A percentile compares a stretch with the other conserved stretches of the same genome.
Evolutionary conservation across 371 early-diverging fungal genomes (phyloP).

Genomic region (Dinochytrium kinnereticum): DNA sequence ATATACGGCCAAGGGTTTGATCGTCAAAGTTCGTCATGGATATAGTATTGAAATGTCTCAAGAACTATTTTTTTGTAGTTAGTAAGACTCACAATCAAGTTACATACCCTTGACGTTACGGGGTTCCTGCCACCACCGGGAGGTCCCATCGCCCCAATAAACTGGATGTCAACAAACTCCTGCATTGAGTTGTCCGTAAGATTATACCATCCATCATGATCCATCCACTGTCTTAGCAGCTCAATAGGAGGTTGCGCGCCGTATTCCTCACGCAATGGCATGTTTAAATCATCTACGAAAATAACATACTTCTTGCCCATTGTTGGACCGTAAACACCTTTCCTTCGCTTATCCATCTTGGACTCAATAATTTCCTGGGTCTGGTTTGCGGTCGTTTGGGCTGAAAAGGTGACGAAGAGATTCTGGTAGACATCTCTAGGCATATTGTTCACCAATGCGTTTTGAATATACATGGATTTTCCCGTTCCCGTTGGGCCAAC

Average conservation of each 20-base stretch:
- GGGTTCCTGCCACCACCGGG: conserved; percentile 60
- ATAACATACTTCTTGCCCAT: conserved; percentile 54
- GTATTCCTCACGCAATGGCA: conserved; percentile 58
- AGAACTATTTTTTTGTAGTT: conserved; percentile 35
- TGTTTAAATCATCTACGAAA: conserved; percentile 62
- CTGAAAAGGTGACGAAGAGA: conserved; percentile 58
- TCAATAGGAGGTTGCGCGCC: conserved; percentile 65
- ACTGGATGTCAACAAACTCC: conserved; percentile 59
- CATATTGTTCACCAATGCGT: conserved; percentile 51
- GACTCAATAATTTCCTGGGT: conserved; percentile 62
- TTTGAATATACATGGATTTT: conserved; percentile 58
- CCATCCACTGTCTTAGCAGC: conserved; percentile 61
- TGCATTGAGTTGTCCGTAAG: conserved; percentile 50
- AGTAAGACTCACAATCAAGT: background rate
- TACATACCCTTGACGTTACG: conserved; percentile 49
- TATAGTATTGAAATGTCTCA: conserved; percentile 58
- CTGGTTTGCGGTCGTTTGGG: conserved; percentile 59
- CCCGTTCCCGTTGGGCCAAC: conserved; percentile 62
- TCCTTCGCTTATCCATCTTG: conserved; percentile 57
- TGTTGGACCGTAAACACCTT: conserved; percentile 58
- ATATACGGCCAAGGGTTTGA: conserved; percentile 51
- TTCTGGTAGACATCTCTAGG: conserved; percentile 52
- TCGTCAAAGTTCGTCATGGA: conserved; percentile 55
- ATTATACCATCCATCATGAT: conserved; percentile 62
- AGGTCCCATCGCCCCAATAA: conserved; percentile 61